phyloP scores from a whole-genome alignment of 83 land plant species.

The Diphasiastrum complanatum region DNA sequence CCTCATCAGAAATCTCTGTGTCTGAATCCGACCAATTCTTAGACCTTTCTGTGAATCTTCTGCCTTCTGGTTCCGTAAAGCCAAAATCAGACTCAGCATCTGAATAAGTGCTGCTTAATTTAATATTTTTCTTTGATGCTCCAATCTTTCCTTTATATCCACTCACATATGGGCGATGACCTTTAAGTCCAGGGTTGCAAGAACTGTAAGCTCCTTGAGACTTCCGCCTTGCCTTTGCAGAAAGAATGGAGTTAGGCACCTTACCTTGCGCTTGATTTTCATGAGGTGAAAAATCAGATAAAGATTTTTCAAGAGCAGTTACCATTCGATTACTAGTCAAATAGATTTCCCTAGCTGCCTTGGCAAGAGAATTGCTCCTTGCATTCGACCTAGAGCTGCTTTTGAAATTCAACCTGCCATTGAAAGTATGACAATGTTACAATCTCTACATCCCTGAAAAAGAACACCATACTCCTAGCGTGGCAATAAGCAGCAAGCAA shows the following conservation, averaged over 20 bases:
- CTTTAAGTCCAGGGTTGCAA: slow-evolving; percentile 40
- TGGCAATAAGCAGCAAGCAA: no score
- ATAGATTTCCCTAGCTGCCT: slow-evolving; percentile 21
- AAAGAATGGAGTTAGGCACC: no score
- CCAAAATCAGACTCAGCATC: neutral
- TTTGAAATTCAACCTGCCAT: neutral
- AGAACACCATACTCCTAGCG: no score
- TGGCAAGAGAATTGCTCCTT: slow-evolving; percentile 5
- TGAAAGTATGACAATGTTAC: neutral
- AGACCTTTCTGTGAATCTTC: slow-evolving; percentile 11
- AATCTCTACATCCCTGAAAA: no score
- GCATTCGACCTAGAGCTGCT: slow-evolving; percentile 4
- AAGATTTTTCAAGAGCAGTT: no score
- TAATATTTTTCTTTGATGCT: neutral
- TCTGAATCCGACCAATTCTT: slow-evolving; percentile 39
- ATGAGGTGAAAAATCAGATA: no score
- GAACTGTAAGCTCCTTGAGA: slow-evolving; percentile 19
- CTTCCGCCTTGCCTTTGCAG: no score
- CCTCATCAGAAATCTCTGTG: slow-evolving; percentile 66
- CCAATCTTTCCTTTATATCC: neutral
- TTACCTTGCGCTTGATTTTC: no score
- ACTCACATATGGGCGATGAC: neutral
- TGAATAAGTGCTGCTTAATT: neutral
- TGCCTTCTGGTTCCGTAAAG: slow-evolving; percentile 35
- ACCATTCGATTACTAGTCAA: slow-evolving; percentile 16